Base-by-base conservation (phyloP, 225 moss, liverwort and hornwort genomes). In the Pleurozium schreberi region DNA sequence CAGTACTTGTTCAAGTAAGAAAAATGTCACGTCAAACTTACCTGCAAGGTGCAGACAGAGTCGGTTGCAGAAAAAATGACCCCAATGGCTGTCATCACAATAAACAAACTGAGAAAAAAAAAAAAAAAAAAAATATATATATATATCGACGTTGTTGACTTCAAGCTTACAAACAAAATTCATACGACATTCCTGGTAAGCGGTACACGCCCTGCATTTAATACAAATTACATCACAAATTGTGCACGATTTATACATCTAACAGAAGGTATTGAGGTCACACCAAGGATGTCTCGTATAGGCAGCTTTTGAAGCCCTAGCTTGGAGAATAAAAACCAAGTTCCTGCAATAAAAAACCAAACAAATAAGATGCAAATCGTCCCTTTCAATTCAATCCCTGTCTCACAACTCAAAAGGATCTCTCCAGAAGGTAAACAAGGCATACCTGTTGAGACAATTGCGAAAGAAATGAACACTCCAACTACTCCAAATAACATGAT, bases 61-160 rank as follows among this genome's bases (percentile, higher is more conserved):
- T 99, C 99, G 36, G 99, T 99, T 47, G 99, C 99, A 83, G 99
- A 99, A 84, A 93, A 99, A 38, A 99, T 99, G 63, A 93, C 91
- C 53, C 97, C 99, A 63, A 99, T 82, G 52, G 99, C 95, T 95
- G 94, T 53, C 59, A 92, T 76, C n/a, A 81, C 83, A 90, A 75
- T 40, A 90, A 50, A 87, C 18, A 90, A 79, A 73, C 63, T 75
- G 40, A 90, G 87, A 22, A 40, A 31, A 58, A 74, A 36, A 57
- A 8, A 64, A n/a, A 90, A 80, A n/a, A n/a, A n/a, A n/a, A n/a
- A n/a, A n/a, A n/a, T n/a, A n/a, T n/a, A n/a, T n/a, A n/a, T n/a
- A n/a, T n/a, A 76, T 28, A 71, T 62, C 62, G 43, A 85, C 60
- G 36, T 53, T 36, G 47, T 38, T 21, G 34, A 60, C 75, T 82